Conservation (phyloP, 2,329 filamentous ascomycete species). For the Monosporascus sp. region DNA sequence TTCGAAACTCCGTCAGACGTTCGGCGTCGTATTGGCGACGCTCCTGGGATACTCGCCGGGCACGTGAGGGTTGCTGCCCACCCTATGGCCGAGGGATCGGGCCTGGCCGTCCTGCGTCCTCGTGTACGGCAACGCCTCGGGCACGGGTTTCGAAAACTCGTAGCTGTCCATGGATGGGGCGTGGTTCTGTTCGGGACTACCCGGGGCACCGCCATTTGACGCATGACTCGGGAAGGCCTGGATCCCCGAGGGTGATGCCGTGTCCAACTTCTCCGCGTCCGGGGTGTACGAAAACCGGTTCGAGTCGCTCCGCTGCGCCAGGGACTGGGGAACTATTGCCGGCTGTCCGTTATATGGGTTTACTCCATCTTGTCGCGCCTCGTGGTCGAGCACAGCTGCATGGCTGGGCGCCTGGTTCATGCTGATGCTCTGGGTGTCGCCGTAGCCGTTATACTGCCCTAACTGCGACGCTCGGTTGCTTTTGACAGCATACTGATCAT, state of each 20-base stretch:
- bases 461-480: slow-evolving; percentile 13
- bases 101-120: slow-evolving; percentile 12
- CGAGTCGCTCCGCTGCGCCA: slow-evolving; percentile 9
- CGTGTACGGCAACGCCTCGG: slow-evolving; percentile 4
- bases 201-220: slow-evolving; percentile 1
- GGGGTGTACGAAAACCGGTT: slow-evolving; percentile 13
- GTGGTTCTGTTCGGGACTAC: slow-evolving; percentile 9
- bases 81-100: slow-evolving; percentile 13
- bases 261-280: slow-evolving; percentile 12
- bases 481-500: slow-evolving; percentile 23
- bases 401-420: slow-evolving; percentile 47
- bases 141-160: slow-evolving; percentile 13
- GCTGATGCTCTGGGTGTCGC: slow-evolving; percentile 38
- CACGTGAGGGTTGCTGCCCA: slow-evolving; percentile 23
- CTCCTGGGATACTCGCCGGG: slow-evolving; percentile 25
- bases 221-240: slow-evolving; percentile 13
- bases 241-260: slow-evolving; percentile 14
- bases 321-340: slow-evolving; percentile 11
- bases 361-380: slow-evolving; percentile 50
- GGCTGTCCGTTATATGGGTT: slow-evolving; percentile 53
- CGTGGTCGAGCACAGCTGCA: slow-evolving; percentile 44
- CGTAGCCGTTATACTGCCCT: slow-evolving; percentile 34
- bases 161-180: slow-evolving; percentile 4
- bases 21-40: slow-evolving; percentile 9
- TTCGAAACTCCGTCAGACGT: slow-evolving; percentile 1